These are phyloP conservation scores for Acaromyces ingoldii DNA, from an alignment of 1,284 basidiomycete species.

Conservation along the genomic window DNA sequence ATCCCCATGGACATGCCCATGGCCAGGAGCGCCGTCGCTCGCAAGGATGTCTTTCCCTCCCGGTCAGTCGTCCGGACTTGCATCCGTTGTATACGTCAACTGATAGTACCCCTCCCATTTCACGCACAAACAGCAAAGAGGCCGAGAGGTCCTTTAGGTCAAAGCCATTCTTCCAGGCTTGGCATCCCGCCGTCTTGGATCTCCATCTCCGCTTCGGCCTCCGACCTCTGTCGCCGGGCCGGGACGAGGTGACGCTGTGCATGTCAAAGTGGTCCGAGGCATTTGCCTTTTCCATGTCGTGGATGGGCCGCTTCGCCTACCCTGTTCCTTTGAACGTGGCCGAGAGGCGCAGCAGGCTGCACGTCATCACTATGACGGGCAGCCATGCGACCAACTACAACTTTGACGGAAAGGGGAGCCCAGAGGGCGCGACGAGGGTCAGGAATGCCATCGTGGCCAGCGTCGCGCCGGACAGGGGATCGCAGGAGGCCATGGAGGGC, in stretches of 20 bases:
- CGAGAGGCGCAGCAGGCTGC: too few species aligned
- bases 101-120: not conserved
- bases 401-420: too few species aligned
- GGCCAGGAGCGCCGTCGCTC: conserved; percentile 58
- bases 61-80: conserved; percentile 56
- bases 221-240: conserved; percentile 14
- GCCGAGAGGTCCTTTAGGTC: conserved; percentile 54
- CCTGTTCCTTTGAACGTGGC: too few species aligned
- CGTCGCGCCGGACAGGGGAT: too few species aligned
- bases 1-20: conserved; percentile 9
- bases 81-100: too few species aligned
- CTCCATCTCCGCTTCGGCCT: conserved; percentile 67
- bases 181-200: conserved; percentile 67
- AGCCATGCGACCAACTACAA: too few species aligned
- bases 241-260: conserved; percentile 24
- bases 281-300: conserved; percentile 25
- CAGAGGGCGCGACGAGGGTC: too few species aligned
- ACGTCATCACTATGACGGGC: too few species aligned
- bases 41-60: conserved; percentile 65
- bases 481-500: too few species aligned
- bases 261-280: conserved; percentile 43
- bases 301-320: conserved; percentile 21
- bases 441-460: too few species aligned
- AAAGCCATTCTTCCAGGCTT: conserved; percentile 66
- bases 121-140: conserved; percentile 15